Evolutionary conservation across 805 yeast genomes (phyloP).

Genomic region (Wickerhamiella cacticola): DNA sequence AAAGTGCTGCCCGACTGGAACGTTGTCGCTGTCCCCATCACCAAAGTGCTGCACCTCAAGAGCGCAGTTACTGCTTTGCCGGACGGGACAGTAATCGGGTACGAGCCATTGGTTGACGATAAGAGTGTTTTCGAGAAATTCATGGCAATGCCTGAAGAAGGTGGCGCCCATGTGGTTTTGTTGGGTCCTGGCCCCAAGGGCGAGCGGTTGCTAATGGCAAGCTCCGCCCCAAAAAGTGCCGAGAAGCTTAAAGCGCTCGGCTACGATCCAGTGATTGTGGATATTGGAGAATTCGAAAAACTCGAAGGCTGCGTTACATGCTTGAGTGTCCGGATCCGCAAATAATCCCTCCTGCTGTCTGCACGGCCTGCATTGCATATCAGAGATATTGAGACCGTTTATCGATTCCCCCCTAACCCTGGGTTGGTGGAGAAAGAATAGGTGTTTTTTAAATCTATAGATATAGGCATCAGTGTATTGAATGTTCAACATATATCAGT

Average conservation of each 20-base stretch:
- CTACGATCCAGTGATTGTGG: conserved; percentile 4
- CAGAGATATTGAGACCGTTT: no score
- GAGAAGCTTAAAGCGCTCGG: background rate
- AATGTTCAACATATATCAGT: no score
- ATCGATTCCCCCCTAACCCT: background rate
- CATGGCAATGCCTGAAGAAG: conserved; percentile 9
- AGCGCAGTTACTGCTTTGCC: conserved; percentile 11
- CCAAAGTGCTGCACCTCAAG: conserved; percentile 12
- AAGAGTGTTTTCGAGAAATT: conserved; percentile 4
- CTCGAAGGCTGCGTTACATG: conserved; percentile 12
- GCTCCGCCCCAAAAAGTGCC: conserved; percentile 6
- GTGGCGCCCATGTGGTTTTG: conserved; percentile 8
- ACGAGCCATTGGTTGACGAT: conserved; percentile 11
- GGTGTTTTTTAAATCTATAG: no score
- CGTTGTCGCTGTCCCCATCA: conserved; percentile 9
- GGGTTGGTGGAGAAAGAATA: no score
- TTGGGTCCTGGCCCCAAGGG: conserved; percentile 7
- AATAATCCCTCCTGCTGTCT: background rate
- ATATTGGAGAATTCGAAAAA: conserved; percentile 9
- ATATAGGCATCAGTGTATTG: no score
- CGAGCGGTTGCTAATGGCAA: conserved; percentile 10
- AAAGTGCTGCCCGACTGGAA: conserved; percentile 9
- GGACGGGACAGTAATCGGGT: conserved; percentile 9
- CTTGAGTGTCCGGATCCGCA: conserved; percentile 6
- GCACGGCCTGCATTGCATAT: background rate